Conservation (phyloP, 176 grass and related monocot genomes). For the Bromus sterilis region DNA sequence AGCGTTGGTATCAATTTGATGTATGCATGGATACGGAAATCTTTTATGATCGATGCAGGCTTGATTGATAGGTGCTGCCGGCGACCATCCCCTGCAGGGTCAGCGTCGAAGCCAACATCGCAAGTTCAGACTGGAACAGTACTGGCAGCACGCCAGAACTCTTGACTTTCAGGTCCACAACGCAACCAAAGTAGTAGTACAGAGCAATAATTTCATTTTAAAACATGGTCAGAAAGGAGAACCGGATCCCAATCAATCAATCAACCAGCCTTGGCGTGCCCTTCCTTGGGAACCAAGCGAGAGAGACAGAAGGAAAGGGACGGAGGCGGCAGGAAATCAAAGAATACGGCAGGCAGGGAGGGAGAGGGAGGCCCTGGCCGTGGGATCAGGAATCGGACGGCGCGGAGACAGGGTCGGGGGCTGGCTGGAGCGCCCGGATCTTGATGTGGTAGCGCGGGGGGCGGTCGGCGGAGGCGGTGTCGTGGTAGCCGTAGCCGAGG, state of each 20-base stretch:
- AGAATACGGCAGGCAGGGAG: neutral
- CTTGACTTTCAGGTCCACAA: neutral
- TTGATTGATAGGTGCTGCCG: neutral
- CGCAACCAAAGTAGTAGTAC: neutral
- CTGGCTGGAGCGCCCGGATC: constrained; percentile 35
- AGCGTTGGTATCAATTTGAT: too few relatives aligned
- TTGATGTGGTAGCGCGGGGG: constrained; percentile 31
- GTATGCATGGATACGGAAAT: too few relatives aligned
- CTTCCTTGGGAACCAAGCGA: constrained; percentile 16
- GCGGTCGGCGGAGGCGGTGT: neutral
- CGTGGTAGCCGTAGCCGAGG: constrained; percentile 42
- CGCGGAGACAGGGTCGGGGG: neutral
- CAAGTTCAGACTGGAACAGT: neutral
- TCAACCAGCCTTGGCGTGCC: neutral
- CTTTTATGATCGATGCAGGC: neutral
- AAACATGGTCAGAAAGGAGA: neutral
- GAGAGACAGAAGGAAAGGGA: neutral
- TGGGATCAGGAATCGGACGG: neutral
- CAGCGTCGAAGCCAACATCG: neutral
- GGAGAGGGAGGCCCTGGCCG: too few relatives aligned
- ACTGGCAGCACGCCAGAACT: neutral
- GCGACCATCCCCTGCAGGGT: neutral
- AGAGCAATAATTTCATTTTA: neutral
- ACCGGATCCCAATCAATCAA: neutral
- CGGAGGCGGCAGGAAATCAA: neutral